A percentile compares a stretch with the other conserved stretches of the same genome.
phyloP scores from a whole-genome alignment of 2,329 filamentous ascomycete genomes.

The Cadophora sp. region DNA sequence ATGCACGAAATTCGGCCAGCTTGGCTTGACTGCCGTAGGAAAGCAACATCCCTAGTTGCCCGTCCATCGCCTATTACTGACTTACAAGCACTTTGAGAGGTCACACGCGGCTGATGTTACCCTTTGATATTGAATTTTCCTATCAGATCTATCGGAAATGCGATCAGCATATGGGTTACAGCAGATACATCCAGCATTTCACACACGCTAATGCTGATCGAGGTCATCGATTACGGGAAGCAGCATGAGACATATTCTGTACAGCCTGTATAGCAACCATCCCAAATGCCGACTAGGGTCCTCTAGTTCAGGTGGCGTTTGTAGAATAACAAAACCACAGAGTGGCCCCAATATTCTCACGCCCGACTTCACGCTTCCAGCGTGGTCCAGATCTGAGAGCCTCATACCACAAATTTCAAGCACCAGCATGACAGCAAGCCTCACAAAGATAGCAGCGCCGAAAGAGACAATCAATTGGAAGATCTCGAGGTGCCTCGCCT shows the following conservation, averaged over 20 bases:
- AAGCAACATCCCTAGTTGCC: not conserved
- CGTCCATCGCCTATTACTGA: not conserved
- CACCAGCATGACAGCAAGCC: constrained; percentile 1
- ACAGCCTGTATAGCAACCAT: constrained; percentile 23
- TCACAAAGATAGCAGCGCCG: not conserved
- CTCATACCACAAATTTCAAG: not conserved
- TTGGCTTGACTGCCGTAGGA: constrained; percentile 2
- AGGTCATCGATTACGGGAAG: constrained; percentile 38
- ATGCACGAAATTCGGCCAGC: constrained; percentile 1
- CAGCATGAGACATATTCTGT: constrained; percentile 26
- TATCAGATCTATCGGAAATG: constrained; percentile 27
- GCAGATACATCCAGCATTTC: constrained; percentile 21
- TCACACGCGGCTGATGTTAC: constrained; percentile 19
- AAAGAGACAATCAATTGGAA: not conserved
- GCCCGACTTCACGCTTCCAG: not conserved
- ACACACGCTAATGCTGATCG: constrained; percentile 34
- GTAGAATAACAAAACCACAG: constrained; percentile 7
- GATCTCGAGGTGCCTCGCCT: constrained; percentile 26
- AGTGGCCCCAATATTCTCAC: not conserved
- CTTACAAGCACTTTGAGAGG: constrained; percentile 20
- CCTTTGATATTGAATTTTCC: constrained; percentile 19
- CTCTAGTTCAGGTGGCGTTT: constrained; percentile 6
- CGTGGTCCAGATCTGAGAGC: constrained; percentile 8
- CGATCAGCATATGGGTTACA: constrained; percentile 32
- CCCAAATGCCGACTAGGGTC: not conserved